Evolutionary conservation across 2,329 filamentous ascomycete genomes (phyloP).

Genomic region (Hirsutella rhossiliensis): DNA sequence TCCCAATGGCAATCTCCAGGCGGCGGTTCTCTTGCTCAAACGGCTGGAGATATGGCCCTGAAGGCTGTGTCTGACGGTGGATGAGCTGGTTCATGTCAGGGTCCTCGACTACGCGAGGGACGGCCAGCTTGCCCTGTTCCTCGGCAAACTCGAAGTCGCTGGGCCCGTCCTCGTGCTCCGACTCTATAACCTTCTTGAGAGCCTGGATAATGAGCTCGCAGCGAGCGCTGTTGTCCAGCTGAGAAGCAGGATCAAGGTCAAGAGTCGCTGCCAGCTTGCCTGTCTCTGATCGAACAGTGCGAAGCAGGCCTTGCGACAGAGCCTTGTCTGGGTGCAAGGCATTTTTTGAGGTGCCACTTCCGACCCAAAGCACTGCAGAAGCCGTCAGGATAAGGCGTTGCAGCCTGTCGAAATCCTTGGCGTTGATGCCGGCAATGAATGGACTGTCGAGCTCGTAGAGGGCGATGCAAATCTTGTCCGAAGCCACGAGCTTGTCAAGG

Average conservation of each 20-base stretch:
- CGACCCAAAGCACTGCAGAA: constrained; percentile 27
- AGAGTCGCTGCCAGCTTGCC: constrained; percentile 30
- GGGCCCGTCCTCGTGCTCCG: constrained; percentile 7
- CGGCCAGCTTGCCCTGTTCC: constrained; percentile 13
- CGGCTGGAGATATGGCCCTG: constrained; percentile 15
- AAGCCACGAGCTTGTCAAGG: constrained; percentile 6
- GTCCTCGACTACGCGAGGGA: constrained; percentile 15
- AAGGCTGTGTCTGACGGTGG: constrained; percentile 12
- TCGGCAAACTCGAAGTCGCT: constrained; percentile 18
- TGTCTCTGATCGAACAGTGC: constrained; percentile 34
- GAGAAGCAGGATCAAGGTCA: constrained; percentile 27
- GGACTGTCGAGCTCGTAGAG: constrained; percentile 31
- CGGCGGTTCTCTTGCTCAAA: constrained; percentile 24
- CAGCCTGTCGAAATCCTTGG: constrained; percentile 23
- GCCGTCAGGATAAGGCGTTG: constrained; percentile 21
- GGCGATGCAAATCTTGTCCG: constrained; percentile 21
- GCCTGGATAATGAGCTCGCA: constrained; percentile 19
- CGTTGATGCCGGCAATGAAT: constrained; percentile 26
- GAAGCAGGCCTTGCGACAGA: constrained; percentile 31
- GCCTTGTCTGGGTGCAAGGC: constrained; percentile 25
- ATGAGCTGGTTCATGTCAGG: constrained; percentile 13
- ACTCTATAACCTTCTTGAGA: constrained; percentile 9
- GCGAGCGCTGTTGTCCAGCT: constrained; percentile 14
- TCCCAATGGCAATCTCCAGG: constrained; percentile 25
- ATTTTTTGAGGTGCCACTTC: constrained; percentile 24